These are phyloP conservation scores for Cornus controversa DNA, from an alignment of 148 eudicot genomes.

Conservation along the genomic window DNA sequence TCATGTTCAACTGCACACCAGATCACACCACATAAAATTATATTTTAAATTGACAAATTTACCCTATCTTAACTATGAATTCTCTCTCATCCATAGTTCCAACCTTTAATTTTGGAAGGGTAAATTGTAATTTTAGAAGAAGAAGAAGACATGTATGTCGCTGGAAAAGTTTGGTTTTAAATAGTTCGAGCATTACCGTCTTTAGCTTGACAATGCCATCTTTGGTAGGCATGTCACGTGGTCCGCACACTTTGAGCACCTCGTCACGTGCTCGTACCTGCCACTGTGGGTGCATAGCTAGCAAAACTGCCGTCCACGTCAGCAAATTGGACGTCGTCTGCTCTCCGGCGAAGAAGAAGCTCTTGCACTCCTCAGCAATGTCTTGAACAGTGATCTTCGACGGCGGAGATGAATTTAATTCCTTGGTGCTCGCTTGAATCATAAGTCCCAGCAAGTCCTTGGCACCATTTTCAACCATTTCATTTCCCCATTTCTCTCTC, in stretches of 20 bases:
- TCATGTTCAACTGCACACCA: constrained; percentile 76
- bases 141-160: no score
- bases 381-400: constrained; percentile 58
- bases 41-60: not conserved
- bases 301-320: constrained; percentile 85
- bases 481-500: constrained; percentile 25
- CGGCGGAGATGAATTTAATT: constrained; percentile 9
- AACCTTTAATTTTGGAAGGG: no score
- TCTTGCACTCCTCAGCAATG: constrained; percentile 97
- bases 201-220: constrained; percentile 84
- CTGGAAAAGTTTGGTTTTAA: no score
- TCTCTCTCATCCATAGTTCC: no score
- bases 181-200: constrained; percentile 39
- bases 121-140: no score
- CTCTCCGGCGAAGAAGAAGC: constrained; percentile 92
- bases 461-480: constrained; percentile 38
- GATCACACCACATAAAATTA: not conserved
- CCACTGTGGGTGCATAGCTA: constrained; percentile 96
- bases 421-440: constrained; percentile 71
- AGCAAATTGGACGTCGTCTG: constrained; percentile 92
- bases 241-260: constrained; percentile 68
- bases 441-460: constrained; percentile 81
- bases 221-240: constrained; percentile 89
- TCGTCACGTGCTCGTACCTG: constrained; percentile 95
- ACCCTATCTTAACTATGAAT: not conserved